A percentile compares a stretch with the other conserved stretches of the same genome.
These are phyloP conservation scores for Suhomyces guaymorum DNA, from an alignment of 1,139 yeast genomes.

Conservation along the genomic window DNA sequence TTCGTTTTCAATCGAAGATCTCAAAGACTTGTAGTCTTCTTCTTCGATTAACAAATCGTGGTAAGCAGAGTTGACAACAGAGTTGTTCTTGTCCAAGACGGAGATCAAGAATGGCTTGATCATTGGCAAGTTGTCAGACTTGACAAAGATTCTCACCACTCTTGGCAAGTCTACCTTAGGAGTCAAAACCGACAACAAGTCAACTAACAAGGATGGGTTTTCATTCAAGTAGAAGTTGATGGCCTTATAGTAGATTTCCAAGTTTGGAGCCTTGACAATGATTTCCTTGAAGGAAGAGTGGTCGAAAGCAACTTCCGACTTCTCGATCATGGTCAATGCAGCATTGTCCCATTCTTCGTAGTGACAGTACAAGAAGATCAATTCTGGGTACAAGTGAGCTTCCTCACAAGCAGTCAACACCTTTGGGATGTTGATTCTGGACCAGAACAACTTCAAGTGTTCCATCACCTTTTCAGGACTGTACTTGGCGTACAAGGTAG, in stretches of 20 bases:
- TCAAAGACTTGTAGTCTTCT: slow-evolving; percentile 88
- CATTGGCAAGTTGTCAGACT: slow-evolving; percentile 93
- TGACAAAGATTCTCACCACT: slow-evolving; percentile 91
- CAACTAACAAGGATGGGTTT: slow-evolving; percentile 89
- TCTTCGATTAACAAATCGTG: slow-evolving; percentile 95
- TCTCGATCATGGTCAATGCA: slow-evolving; percentile 96
- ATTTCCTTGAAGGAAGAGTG: slow-evolving; percentile 93
- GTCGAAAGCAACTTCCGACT: slow-evolving; percentile 89
- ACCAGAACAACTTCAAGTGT: slow-evolving; percentile 96
- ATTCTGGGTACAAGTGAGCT: slow-evolving; percentile 95
- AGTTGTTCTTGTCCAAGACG: slow-evolving; percentile 85
- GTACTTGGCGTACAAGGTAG: slow-evolving; percentile 86
- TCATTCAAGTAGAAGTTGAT: slow-evolving; percentile 90
- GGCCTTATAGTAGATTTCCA: slow-evolving; percentile 96
- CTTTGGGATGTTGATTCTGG: slow-evolving; percentile 96
- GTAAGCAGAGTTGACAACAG: slow-evolving; percentile 91
- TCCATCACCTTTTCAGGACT: slow-evolving; percentile 92
- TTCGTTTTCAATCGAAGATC: slow-evolving; percentile 75
- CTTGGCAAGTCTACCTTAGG: slow-evolving; percentile 94
- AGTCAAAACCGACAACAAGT: slow-evolving; percentile 79
- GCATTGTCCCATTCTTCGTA: slow-evolving; percentile 99
- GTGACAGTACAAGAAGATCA: slow-evolving; percentile 94
- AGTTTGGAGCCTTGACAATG: slow-evolving; percentile 89
- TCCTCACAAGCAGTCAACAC: slow-evolving; percentile 91
- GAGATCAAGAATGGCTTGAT: slow-evolving; percentile 93